Evolutionary conservation across 73 alveolate genomes (phyloP), one percentile per base, ranked within the genome.

Genomic region (Paramecium sonneborni): DNA sequence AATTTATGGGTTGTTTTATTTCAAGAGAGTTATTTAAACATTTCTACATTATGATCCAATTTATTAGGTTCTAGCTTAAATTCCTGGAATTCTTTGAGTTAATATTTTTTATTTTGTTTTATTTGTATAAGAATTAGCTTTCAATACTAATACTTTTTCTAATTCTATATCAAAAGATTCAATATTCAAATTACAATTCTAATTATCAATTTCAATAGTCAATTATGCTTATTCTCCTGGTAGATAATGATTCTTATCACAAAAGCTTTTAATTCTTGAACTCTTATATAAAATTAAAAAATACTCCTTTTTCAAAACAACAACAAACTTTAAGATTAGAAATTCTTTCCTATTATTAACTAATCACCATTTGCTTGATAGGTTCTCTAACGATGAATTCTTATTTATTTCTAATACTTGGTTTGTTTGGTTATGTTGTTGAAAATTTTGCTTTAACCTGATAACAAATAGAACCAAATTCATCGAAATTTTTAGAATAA

Each of bases 341-440:
- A 28, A 4, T 46, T 0, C 55, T 38, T 38, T 24, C 90, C 90
- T 18, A 37, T 4, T 39, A 0, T 6, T 41, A 12, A 9, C 43
- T 15, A 20, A 79, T n/a, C 28, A 37, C 55, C 23, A 15, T 43
- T 34, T 44, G 12, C 12, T 46, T 79, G 1, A 79, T 79, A 2
- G 90, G 70, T 9, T 79, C 90, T 79, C 90, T 79, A 23, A 79
- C 55, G 1, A 79, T 46, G 28, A 79, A 23, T 23, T 79, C 90
- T 18, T 79, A 39, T 30, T 23, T 46, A 20, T 79, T 23, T 41
- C 30, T 41, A 32, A 79, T 23, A 30, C n/a, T 41, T 9, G 44
- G 39, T 14, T 79, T 39, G n/a, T 79, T 79, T 12, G 90, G 46
- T 70, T 88, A 79, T 38, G 46, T 62, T 0, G 55, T 8, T n/a